A percentile compares a stretch with the other conserved stretches of the same genome.
Conservation (phyloP, 441 rosid species). For the Pelargonium fulgidum region DNA sequence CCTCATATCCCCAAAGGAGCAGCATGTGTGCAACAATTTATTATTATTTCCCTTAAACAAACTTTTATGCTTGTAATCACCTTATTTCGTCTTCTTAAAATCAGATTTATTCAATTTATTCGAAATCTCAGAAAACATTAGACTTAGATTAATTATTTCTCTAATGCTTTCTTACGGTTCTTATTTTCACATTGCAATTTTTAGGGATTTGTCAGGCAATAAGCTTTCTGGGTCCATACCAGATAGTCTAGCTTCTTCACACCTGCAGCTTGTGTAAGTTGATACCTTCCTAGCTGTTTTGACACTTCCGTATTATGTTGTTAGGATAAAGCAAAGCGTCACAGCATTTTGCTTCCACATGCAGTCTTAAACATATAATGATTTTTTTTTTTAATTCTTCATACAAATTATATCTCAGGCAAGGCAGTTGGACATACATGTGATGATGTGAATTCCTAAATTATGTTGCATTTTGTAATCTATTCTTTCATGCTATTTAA, state of each 20-base stretch:
- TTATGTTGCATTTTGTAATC: not conserved
- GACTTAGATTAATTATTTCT: not conserved
- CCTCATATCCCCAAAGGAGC: not conserved
- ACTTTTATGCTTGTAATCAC: too few species aligned
- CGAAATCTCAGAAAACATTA: not conserved
- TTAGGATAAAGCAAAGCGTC: not conserved
- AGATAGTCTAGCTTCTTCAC: conserved; percentile 57
- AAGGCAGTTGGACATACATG: not conserved
- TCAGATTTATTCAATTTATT: not conserved
- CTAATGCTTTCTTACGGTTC: conserved; percentile 1
- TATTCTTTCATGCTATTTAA: not conserved
- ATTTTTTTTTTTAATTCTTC: too few species aligned
- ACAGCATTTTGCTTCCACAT: conserved; percentile 1
- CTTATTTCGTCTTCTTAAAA: too few species aligned
- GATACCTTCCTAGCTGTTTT: not conserved
- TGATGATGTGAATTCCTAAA: not conserved
- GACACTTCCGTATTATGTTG: not conserved
- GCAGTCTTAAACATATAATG: too few species aligned
- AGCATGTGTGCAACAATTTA: not conserved
- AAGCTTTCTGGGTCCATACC: conserved; percentile 76
- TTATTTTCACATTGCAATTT: conserved; percentile 14
- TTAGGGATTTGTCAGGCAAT: conserved; percentile 80
- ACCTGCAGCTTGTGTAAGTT: conserved; percentile 71
- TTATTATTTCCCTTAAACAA: not conserved
- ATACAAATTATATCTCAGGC: too few species aligned